A percentile compares a stretch with the other conserved stretches of the same genome.
These are phyloP conservation scores for Blastobotrys mokoenaii DNA, from an alignment of 805 yeast genomes.

Conservation along the genomic window DNA sequence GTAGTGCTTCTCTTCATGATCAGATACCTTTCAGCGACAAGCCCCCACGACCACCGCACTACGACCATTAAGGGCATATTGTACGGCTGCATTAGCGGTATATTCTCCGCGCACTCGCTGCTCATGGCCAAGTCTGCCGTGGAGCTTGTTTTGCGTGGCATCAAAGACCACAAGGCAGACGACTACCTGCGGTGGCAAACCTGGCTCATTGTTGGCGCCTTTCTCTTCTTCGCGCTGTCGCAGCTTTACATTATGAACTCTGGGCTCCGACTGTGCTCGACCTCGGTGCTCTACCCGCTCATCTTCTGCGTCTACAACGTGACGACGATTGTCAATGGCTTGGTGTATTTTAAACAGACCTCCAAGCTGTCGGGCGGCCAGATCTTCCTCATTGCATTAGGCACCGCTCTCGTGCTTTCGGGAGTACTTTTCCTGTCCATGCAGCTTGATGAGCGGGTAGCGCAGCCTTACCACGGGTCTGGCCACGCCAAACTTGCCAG, in stretches of 20 bases:
- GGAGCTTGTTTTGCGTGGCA: slow-evolving; percentile 49
- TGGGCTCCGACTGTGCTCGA: slow-evolving; percentile 62
- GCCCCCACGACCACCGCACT: background rate
- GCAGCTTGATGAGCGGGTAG: slow-evolving; percentile 26
- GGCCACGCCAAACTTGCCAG: too few species aligned
- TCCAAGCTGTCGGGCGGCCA: slow-evolving; percentile 29
- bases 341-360: slow-evolving; percentile 50
- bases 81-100: slow-evolving; percentile 65
- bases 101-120: slow-evolving; percentile 76
- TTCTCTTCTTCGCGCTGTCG: slow-evolving; percentile 55
- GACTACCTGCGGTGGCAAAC: slow-evolving; percentile 36
- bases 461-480: slow-evolving; percentile 1
- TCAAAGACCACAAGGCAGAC: slow-evolving; percentile 26
- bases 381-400: slow-evolving; percentile 40
- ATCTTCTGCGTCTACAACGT: slow-evolving; percentile 79
- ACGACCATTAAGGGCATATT: slow-evolving; percentile 43
- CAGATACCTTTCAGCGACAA: background rate
- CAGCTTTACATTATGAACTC: slow-evolving; percentile 68
- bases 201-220: slow-evolving; percentile 44
- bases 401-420: slow-evolving; percentile 33
- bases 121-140: slow-evolving; percentile 79
- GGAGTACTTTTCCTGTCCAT: slow-evolving; percentile 67
- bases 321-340: slow-evolving; percentile 55
- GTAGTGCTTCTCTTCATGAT: slow-evolving; percentile 18
- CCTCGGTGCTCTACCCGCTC: slow-evolving; percentile 74